Evolutionary conservation across 176 grass and related monocot species (phyloP).

Genomic region (Eleusine coracana): DNA sequence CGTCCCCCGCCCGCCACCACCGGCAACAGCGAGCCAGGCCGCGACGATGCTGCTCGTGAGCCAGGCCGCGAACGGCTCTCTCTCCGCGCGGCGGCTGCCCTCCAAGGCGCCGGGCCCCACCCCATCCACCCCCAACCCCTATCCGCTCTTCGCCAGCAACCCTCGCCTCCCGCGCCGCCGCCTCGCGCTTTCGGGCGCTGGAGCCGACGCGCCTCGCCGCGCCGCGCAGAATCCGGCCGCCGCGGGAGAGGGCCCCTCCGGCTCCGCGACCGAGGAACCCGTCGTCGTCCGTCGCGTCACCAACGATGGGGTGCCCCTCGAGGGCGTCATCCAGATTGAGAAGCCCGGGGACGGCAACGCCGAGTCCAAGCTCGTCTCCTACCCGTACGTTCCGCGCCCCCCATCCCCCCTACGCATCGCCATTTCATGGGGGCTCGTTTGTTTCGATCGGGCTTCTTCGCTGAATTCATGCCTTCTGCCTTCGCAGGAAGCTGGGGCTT

Average conservation of each 20-base stretch:
- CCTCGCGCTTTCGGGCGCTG: slow-evolving; percentile 45
- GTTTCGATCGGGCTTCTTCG: neutral
- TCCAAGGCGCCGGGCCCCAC: slow-evolving; percentile 42
- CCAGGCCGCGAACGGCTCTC: slow-evolving; percentile 79
- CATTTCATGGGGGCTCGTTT: neutral
- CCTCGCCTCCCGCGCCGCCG: slow-evolving; percentile 32
- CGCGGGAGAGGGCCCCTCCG: slow-evolving; percentile 48
- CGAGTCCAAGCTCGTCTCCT: slow-evolving; percentile 76
- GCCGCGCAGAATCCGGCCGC: slow-evolving; percentile 3
- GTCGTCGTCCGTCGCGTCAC: slow-evolving; percentile 48
- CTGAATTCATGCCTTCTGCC: slow-evolving; percentile 17
- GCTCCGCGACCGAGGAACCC: slow-evolving; percentile 38
- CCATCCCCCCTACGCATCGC: neutral
- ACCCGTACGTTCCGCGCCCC: slow-evolving; percentile 49
- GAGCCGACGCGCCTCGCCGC: slow-evolving; percentile 29
- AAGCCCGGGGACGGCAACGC: slow-evolving; percentile 39
- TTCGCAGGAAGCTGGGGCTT: slow-evolving; percentile 72
- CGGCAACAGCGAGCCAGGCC: neutral
- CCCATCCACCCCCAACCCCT: slow-evolving; percentile 37
- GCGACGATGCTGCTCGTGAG: slow-evolving; percentile 68
- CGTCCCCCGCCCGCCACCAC: neutral
- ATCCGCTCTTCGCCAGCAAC: slow-evolving; percentile 52
- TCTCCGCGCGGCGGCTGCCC: slow-evolving; percentile 68
- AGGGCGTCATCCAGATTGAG: slow-evolving; percentile 85
- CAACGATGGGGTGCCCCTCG: slow-evolving; percentile 70